Evolutionary conservation across 2,329 filamentous ascomycete species (phyloP), one percentile per base, ranked within the genome.

Genomic region (Diaporthe amygdali): DNA sequence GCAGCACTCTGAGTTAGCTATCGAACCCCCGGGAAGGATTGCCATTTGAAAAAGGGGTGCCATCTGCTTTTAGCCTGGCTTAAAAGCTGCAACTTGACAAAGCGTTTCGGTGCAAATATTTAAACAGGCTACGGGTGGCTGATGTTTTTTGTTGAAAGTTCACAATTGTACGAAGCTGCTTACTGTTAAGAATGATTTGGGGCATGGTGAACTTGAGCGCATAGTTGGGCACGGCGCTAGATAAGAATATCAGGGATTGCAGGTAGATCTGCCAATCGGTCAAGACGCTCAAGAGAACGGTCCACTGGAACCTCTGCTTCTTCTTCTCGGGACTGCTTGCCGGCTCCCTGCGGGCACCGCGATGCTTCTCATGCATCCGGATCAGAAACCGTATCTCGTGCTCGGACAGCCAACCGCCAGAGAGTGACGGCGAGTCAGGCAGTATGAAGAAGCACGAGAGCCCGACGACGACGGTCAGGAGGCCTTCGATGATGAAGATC

Each of bases 401-500:
- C 1, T 77, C 64, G 1, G 77, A 78, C 2, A 85, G 81, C 80
- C 82, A 84, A 2, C 75, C 66, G 0, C 76, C 74, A 0, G 79
- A 81, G 0, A 81, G 76, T 0, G 78, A 76, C 0, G 84, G 83
- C 2, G 79, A 81, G 75, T 86, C 83, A 25, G 81, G 85, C 25
- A 86, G 82, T 5, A 89, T 79, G 74, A 87, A 82, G 76, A 83
- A 84, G 56, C 4, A 78, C 80, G 10, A 84, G 20, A 83, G 69
- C 0, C 81, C 84, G 39, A 85, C 78, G 75, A 77, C 37, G 0
- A 85, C 78, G 9, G 84, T 84, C 1, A 81, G 69, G 1, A 85
- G 73, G 2, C 87, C 87, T 74, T 89, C 86, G 5, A 89, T 77
- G 67, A 89, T 85, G 72, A 89, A 89, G 46, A 87, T 87, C 86